Base-by-base conservation (phyloP, 257 asterid species). In the Verbascum thapsus region DNA sequence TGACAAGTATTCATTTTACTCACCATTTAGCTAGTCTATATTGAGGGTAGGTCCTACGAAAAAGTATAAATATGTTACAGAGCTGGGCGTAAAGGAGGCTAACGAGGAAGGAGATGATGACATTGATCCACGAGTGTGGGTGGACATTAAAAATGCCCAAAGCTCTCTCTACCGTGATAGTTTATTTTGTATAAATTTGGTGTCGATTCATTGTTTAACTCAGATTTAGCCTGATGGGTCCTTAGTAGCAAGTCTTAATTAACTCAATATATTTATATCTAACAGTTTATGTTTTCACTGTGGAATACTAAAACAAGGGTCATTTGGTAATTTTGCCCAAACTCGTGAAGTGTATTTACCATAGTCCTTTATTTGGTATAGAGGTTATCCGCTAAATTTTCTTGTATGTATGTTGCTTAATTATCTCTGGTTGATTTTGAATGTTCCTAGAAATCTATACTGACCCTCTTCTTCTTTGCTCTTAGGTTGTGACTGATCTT, bases 401-500 rank as follows among this genome's bases (percentile, higher is more conserved):
- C 34, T 7, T 19, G n/a, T 15, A 34, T 53, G 64, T 19, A 50
- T 62, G 39, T 69, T 52, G 37, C 23, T 22, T 56, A 19, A 10
- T 44, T 52, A 49, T 49, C 17, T 64, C 12, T 7, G 53, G 30
- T 61, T 22, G 19, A 45, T 12, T 40, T 56, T 19, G 16, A 37
- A 11, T 19, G 4, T 26, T 53, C 4, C 23, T 13, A 5, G 19
- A 11, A 58, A 38, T 68, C 42, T 69, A 19, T 39, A 67, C 68
- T 49, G 65, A 22, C 57, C 52, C 43, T 54, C n/a, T 48, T 42
- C 30, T 40, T 26, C 26, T 56, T 61, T 63, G 53, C 65, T 57
- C 35, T 12, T 85, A 94, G 99, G 95, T 94, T 64, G 83, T 76
- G 35, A 80, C 90, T 51, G 95, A 94, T 78, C 88, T 94, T 44